Evolutionary conservation across 345 rosid genomes (phyloP), one percentile per base, ranked within the genome.

Genomic region (Rhodomyrtus tomentosa): DNA sequence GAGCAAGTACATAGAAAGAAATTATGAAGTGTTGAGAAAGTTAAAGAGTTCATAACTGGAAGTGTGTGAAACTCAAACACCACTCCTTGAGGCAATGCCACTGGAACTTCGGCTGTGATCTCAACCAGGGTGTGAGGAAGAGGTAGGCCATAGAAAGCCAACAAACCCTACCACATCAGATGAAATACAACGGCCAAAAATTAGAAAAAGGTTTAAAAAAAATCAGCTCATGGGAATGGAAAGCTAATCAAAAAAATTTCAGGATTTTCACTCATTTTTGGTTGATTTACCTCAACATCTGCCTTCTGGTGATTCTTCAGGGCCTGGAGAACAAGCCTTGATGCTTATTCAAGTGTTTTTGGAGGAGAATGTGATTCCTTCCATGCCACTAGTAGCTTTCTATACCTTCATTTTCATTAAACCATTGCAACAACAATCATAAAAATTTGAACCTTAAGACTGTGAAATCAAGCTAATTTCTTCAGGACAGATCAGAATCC

Each of bases 341-440:
- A 87, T 25, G 94, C 98, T 82, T 93, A 96, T 85, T 95, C 95
- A 25, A 93, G 88, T 22, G 95, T 92, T 85, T 79, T 88, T 16
- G 98, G 98, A 52, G 90, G 95, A 15, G 99, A 95, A 29, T 91
- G 91, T 45, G 95, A 88, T 89, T 91, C 92, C 86, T 84, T 93
- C 99, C 99, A 95, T 51, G 96, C 98, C 84, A 90, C 96, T 45
- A 90, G 84, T 55, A 97, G 89, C 86, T 95, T 97, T 87, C 91
- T 89, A 86, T 95, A 97, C 98, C 99, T 95, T 89, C 74, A 87
- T 68, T 9, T 68, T 18, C n/a, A 80, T 50, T 24, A 55, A 36
- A 68, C 9, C 36, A 18, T 68, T 36, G 79, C 51, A 85, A 50
- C 8, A 18, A 18, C 48, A 18, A 50, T 58, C 27, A 82, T n/a